These are phyloP conservation scores for Penicillium chermesinum DNA, from an alignment of 495 filamentous ascomycete genomes.

Conservation along the genomic window DNA sequence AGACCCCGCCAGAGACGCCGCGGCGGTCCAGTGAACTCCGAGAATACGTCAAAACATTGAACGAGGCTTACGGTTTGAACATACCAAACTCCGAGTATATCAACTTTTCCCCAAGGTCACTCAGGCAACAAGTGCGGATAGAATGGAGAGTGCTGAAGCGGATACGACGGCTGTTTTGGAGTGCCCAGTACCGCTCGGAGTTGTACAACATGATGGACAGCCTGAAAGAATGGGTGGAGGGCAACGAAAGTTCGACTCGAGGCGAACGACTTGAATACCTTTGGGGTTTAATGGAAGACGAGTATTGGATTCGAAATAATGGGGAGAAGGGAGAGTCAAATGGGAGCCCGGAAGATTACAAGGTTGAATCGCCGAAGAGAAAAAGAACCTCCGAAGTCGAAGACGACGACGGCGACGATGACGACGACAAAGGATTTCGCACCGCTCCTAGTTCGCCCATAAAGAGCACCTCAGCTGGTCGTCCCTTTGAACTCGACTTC, in stretches of 20 bases:
- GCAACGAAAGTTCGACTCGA: background rate
- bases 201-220: background rate
- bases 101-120: background rate
- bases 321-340: background rate
- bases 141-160: background rate
- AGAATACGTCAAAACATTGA: background rate
- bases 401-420: background rate
- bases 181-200: background rate
- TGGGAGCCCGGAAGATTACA: background rate
- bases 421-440: slow-evolving; percentile 32
- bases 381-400: slow-evolving; percentile 11
- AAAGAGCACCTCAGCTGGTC: slow-evolving; percentile 4
- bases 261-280: background rate
- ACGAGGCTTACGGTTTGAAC: background rate
- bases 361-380: slow-evolving; percentile 20
- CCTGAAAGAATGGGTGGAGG: background rate
- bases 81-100: background rate
- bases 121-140: background rate
- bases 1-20: background rate
- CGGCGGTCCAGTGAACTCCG: background rate
- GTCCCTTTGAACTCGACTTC: background rate
- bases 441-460: slow-evolving; percentile 39
- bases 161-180: background rate
- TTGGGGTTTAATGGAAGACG: background rate
- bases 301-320: background rate